Evolutionary conservation across 2,329 filamentous ascomycete species (phyloP).

Genomic region (Trichoderma koningiopsis): DNA sequence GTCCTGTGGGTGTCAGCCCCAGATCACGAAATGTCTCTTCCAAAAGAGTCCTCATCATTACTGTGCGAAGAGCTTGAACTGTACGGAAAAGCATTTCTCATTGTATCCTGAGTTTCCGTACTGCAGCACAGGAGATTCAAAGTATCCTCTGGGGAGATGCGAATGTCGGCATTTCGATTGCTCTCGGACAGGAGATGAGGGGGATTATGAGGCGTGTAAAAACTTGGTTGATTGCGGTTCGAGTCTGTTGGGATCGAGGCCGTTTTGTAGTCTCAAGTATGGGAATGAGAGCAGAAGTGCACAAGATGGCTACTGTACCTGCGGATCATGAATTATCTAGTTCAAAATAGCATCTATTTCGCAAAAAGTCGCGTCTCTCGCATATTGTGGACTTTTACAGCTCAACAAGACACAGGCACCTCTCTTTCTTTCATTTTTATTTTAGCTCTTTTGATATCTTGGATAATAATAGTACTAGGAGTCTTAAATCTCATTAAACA

Average conservation of each 20-base stretch:
- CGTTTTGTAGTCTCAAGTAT: constrained; percentile 20
- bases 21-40: constrained; percentile 13
- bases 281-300: not conserved
- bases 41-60: constrained; percentile 9
- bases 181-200: not conserved
- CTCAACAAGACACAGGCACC: not conserved
- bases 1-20: constrained; percentile 17
- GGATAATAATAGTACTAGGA: too few species aligned
- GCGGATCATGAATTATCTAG: constrained; percentile 7
- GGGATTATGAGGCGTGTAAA: constrained; percentile 20
- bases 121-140: constrained; percentile 22
- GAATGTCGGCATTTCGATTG: constrained; percentile 25
- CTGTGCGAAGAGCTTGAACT: constrained; percentile 4
- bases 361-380: not conserved
- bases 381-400: not conserved
- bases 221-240: constrained; percentile 15
- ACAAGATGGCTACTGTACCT: constrained; percentile 27
- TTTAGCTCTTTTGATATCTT: not conserved
- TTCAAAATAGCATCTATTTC: not conserved
- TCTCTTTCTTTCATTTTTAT: not conserved
- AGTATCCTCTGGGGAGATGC: constrained; percentile 19
- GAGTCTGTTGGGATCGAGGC: not conserved
- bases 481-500: not conserved
- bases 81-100: constrained; percentile 22
- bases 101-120: constrained; percentile 26